Evolutionary conservation across 225 moss, liverwort and hornwort species (phyloP), one percentile per base, ranked within the genome.

Genomic region (Pseudoscleropodium purum): DNA sequence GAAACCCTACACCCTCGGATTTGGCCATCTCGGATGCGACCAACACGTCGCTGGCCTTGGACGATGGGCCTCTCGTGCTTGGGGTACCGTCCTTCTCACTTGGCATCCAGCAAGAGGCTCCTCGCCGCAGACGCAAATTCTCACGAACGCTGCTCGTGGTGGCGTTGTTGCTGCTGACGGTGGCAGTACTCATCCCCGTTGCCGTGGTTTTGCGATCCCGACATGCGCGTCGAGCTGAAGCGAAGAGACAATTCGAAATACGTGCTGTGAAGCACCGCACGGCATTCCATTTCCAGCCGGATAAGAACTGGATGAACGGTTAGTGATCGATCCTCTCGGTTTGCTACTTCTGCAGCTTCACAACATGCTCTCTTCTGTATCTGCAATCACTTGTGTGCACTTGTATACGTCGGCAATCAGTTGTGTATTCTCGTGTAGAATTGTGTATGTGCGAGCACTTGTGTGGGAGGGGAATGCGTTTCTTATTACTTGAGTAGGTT

Each of bases 301-400:
- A 87, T 63, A 92, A 91, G 90, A 93, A 95, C 86, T 95, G 95
- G 95, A 95, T 95, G 95, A 95, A 95, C 61, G 95, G 95, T 94
- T 41, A 69, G 75, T 88, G 45, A 26, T 65, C 60, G 37, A 59
- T 70, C 52, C 70, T 33, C 62, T 78, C 66, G 39, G 34, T 79
- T 81, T 59, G 60, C 80, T 62, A 37, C 60, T 67, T 60, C 60
- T 81, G 45, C 51, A 31, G 54, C 54, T 88, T 83, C 61, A 64
- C 63, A 63, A 9, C 11, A 82, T 86, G 21, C 64, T 64, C 64
- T 63, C 64, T 19, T 73, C 39, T 39, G 51, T 52, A 33, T 65
- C 51, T 68, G 69, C 54, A 54, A 84, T 52, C 69, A n/a, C 68
- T 39, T 65, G 64, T 36, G 25, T 49, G 64, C 47, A 36, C 26